Percentiles rank a stretch among this genome's conserved stretches.
phyloP scores from a whole-genome alignment of 371 early-diverging fungal genomes.

The Actinomortierella ambigua region DNA sequence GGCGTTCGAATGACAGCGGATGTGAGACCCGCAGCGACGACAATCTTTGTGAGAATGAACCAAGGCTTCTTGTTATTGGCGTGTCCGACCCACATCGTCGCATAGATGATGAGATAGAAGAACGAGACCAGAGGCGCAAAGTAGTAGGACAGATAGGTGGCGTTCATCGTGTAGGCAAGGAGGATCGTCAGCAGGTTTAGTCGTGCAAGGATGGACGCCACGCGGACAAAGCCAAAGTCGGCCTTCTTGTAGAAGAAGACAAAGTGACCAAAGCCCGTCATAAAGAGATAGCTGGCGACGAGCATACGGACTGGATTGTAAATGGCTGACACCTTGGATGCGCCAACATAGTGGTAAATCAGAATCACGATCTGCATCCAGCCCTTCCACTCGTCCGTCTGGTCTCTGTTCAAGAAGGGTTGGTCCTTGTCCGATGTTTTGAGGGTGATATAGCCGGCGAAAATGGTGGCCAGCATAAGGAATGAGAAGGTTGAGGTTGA shows the following conservation, averaged over 20 bases:
- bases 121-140: slow-evolving; percentile 76
- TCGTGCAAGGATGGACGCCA: slow-evolving; percentile 66
- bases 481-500: slow-evolving; percentile 48
- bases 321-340: slow-evolving; percentile 63
- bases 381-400: slow-evolving; percentile 88
- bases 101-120: slow-evolving; percentile 73
- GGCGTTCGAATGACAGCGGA: slow-evolving; percentile 49
- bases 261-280: slow-evolving; percentile 84
- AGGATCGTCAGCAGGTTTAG: slow-evolving; percentile 71
- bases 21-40: slow-evolving; percentile 46
- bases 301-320: slow-evolving; percentile 74
- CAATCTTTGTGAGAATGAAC: slow-evolving; percentile 58
- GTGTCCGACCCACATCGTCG: slow-evolving; percentile 62
- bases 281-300: slow-evolving; percentile 79
- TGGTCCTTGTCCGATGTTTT: slow-evolving; percentile 53
- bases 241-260: slow-evolving; percentile 70
- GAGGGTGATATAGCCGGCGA: slow-evolving; percentile 57
- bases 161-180: slow-evolving; percentile 69
- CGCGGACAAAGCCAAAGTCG: slow-evolving; percentile 65
- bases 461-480: slow-evolving; percentile 46
- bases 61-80: slow-evolving; percentile 49
- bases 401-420: slow-evolving; percentile 69
- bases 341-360: slow-evolving; percentile 75
- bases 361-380: slow-evolving; percentile 85
- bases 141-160: slow-evolving; percentile 73